phyloP scores from a whole-genome alignment of 371 early-diverging fungal genomes.

The Mucor sp. region DNA sequence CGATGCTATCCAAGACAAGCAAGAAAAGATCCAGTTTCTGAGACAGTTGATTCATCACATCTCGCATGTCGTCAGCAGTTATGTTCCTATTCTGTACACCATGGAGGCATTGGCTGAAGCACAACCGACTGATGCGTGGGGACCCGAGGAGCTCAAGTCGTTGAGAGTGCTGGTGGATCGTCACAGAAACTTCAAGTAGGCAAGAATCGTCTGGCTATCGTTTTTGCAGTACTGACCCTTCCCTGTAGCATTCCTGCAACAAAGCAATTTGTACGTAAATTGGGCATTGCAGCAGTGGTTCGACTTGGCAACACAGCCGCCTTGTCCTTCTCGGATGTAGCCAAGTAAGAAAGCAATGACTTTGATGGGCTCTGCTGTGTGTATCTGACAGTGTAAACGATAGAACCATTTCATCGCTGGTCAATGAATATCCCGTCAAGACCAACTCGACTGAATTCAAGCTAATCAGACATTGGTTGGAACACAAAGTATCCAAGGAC shows the following conservation, averaged over 20 bases:
- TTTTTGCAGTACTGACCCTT: neutral
- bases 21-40: conserved; percentile 33
- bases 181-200: conserved; percentile 48
- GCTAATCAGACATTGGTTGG: conserved; percentile 31
- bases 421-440: conserved; percentile 35
- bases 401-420: conserved; percentile 44
- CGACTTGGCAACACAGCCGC: conserved; percentile 20
- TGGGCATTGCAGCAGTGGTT: conserved; percentile 31
- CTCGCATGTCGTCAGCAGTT: conserved; percentile 39
- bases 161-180: conserved; percentile 44
- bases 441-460: conserved; percentile 23
- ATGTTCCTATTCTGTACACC: conserved; percentile 41
- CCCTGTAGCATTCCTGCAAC: conserved; percentile 27
- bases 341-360: conserved; percentile 48
- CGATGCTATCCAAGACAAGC: conserved; percentile 12
- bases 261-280: conserved; percentile 39
- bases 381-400: too few relatives aligned
- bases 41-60: conserved; percentile 45
- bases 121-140: conserved; percentile 31
- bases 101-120: conserved; percentile 42
- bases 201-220: neutral
- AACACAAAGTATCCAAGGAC: conserved; percentile 21
- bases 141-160: conserved; percentile 49
- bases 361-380: too few relatives aligned
- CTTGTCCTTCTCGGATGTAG: conserved; percentile 48